Evolutionary conservation across 2,329 filamentous ascomycete species (phyloP).

Genomic region (Penicillium sclerotiorum): DNA sequence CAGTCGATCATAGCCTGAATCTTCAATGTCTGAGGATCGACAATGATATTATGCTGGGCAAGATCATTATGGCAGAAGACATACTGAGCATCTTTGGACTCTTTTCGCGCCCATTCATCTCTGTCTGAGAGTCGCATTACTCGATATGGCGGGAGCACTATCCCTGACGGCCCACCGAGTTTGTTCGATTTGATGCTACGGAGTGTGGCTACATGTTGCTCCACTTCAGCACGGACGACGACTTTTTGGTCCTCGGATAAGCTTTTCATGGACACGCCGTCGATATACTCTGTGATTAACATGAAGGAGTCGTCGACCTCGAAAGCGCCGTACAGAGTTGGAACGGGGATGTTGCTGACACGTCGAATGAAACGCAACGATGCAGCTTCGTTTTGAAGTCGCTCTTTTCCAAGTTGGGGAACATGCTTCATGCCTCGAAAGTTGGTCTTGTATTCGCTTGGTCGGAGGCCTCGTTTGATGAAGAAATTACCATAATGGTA

Average conservation of each 20-base stretch:
- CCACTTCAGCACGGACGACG: slow-evolving; percentile 9
- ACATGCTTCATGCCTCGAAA: slow-evolving; percentile 4
- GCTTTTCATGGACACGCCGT: slow-evolving; percentile 5
- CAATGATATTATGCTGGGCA: slow-evolving; percentile 12
- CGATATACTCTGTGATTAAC: slow-evolving; percentile 11
- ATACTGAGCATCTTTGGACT: slow-evolving; percentile 8
- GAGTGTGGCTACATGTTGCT: slow-evolving; percentile 10
- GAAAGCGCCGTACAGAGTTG: slow-evolving; percentile 13
- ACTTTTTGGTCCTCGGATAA: slow-evolving; percentile 11
- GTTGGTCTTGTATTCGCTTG: slow-evolving; percentile 10
- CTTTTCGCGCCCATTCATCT: slow-evolving; percentile 4
- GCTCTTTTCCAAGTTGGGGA: slow-evolving; percentile 13
- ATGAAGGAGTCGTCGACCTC: slow-evolving; percentile 12
- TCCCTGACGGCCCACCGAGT: slow-evolving; percentile 12
- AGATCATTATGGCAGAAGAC: slow-evolving; percentile 18
- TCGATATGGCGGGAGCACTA: slow-evolving; percentile 15
- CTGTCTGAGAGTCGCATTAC: too few relatives aligned
- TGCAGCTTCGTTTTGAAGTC: slow-evolving; percentile 20
- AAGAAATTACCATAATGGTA: slow-evolving; percentile 9
- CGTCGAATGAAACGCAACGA: slow-evolving; percentile 9
- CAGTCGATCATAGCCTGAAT: slow-evolving; percentile 43
- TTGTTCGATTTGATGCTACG: slow-evolving; percentile 3
- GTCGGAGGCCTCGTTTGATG: slow-evolving; percentile 12
- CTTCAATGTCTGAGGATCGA: slow-evolving; percentile 34
- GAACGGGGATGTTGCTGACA: slow-evolving; percentile 14